Base-by-base conservation (phyloP, 2,329 filamentous ascomycete species). In the Fusarium denticulatum region DNA sequence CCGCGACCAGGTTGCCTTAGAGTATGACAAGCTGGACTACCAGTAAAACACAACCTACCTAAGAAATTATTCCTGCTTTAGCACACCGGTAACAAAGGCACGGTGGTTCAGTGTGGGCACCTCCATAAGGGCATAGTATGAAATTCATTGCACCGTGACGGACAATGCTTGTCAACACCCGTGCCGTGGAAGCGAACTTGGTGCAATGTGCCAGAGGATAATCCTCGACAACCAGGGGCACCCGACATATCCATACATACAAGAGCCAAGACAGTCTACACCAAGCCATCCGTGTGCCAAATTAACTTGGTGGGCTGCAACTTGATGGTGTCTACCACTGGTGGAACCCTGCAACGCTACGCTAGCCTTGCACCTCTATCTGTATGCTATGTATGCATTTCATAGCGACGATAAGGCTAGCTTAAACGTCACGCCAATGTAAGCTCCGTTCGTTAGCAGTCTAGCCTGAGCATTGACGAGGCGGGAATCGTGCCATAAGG, bases 211-310 rank as follows among this genome's bases (percentile, higher is more conserved):
- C 69, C 60, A 74, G 66, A 69, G 60, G 57, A 49, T 61, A 69
- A 73, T 76, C 59, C 64, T 59, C 62, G 43, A 64, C 47, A 71
- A 59, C 71, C 72, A 76, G 76, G 73, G 74, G 67, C 64, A 59
- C 34, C 67, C 55, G 43, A 53, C 60, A 22, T 50, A 8, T 34
- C 24, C 30, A 50, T 14, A 50, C 30, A 34, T n/a, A 34, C 30
- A 34, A 50, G 16, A 50, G 26, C 30, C 45, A 47, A 32, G 47
- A 52, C 32, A 69, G 43, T 57, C 76, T 78, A 68, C 67, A 63
- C 62, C 66, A 78, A 78, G 76, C 76, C 76, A 78, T 75, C 76
- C 76, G 74, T 75, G 71, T 78, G 76, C 76, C 73, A 78, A 75
- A 71, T 69, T 71, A 70, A 65, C 62, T 56, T 47, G 59, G 67